Evolutionary conservation across 805 yeast species (phyloP), one percentile per base, ranked within the genome.

Genomic region (Tetrapisispora pingtungensis): DNA sequence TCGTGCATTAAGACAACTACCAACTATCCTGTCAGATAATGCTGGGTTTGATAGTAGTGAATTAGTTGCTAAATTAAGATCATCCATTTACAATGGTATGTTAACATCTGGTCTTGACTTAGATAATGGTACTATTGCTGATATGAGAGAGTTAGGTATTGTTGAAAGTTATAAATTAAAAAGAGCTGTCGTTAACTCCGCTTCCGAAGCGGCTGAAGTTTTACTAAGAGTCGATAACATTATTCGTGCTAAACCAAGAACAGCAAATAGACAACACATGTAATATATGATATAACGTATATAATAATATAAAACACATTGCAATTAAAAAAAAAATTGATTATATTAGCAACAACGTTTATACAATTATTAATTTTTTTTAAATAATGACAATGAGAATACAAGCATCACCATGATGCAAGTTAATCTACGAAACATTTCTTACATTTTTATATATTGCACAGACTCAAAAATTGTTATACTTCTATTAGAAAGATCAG

Each of bases 161-260:
- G 88, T 93, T 42, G 99, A 93, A 69, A 81, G 94, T 51, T 93
- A 75, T 68, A 90, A 89, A 67, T 75, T 93, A 64, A 93, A 93
- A 69, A 74, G 78, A 51, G 95, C 97, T 2, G 98, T 94, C 14
- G 97, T 93, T 15, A 77, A 88, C 13, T 81, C 94, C 39, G 97
- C 98, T 5, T 74, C 95, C n/a, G 99, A 93, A 70, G 98, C 98
- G 28, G 94, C 97, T 5, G 97, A 93, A 70, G 89, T 93, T 40
- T 74, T 93, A 53, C 70, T 93, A 58, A 80, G 99, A 62, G 99
- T 93, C 36, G 99, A 93, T 64, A 90, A 93, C 66, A 93, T 93
- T 53, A 86, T 93, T 51, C 80, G 96, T 54, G 97, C 98, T 30
- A 89, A 85, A 65, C 98, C 99, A 51, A 77, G 98, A 68, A 89